Evolutionary conservation across 2,329 filamentous ascomycete species (phyloP), one percentile per base, ranked within the genome.

Genomic region (Calonectria pteridis): DNA sequence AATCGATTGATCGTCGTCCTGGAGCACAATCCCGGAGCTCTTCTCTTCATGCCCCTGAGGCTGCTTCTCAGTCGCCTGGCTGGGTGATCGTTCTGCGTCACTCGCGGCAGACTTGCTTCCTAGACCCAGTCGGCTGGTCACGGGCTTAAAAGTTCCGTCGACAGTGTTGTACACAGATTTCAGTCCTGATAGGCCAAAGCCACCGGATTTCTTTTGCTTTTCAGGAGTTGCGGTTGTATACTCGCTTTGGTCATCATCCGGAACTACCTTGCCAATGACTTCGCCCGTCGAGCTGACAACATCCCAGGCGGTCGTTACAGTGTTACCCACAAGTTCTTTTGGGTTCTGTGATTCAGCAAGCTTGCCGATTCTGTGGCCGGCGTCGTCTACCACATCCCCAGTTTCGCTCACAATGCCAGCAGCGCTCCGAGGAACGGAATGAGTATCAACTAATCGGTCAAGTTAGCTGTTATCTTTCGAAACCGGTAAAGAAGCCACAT

Each of bases 311-410:
- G 79, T 75, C 29, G 81, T 85, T 40, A 86, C 84, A 46, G 83
- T 83, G 76, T 84, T 86, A 46, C 87, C 87, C 49, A 83, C 80
- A 14, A 88, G 81, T 40, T 86, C 84, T 67, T 84, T 82, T 35
- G 84, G 76, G 53, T 88, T 84, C 64, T 81, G 74, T 28, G 85
- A 83, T 51, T 86, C 84, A 66, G 82, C 81, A 70, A 88, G 81
- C 73, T 81, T 86, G 68, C 87, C 87, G 51, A 88, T 78, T 11
- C 81, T 82, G 66, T 87, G 86, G 66, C 86, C 87, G 14, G 84
- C 78, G 14, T 85, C 81, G 71, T 88, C 86, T 46, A 88, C 80
- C 23, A 88, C 85, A 20, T 88, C 86, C 20, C 87, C 87, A 28
- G 81, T 77, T 73, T 87, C 85, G 78, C 85, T 86, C 66, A 88